These are phyloP conservation scores for Gillenia trifoliata DNA, from an alignment of 306 rosid species.

Conservation along the genomic window DNA sequence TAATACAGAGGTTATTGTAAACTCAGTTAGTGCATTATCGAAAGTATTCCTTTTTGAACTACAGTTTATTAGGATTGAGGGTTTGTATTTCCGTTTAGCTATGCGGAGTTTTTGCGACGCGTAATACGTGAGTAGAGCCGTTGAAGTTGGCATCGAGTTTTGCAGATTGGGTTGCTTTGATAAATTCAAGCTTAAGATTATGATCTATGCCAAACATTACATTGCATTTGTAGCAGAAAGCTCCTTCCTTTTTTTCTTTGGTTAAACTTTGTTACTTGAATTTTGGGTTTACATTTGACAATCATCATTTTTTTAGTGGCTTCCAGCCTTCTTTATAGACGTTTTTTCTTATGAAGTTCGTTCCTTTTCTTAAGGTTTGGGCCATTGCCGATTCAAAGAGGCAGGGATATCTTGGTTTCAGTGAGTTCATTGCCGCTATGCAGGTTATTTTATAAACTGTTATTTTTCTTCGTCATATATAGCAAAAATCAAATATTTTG, in stretches of 20 bases:
- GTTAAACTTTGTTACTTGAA: not conserved
- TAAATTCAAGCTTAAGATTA: not conserved
- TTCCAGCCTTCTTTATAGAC: not conserved
- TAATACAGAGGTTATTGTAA: not conserved
- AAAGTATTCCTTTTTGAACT: not conserved
- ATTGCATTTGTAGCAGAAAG: not conserved
- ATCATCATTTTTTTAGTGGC: not conserved
- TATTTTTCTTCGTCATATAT: not conserved
- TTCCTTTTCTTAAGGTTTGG: slow-evolving; percentile 59
- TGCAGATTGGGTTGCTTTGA: not conserved
- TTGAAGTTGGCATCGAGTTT: not conserved
- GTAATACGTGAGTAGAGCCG: too few species aligned
- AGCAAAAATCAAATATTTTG: not conserved
- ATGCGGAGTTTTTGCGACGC: not conserved
- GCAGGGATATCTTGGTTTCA: slow-evolving; percentile 86
- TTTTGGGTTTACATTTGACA: not conserved
- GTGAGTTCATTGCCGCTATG: slow-evolving; percentile 75
- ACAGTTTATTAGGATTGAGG: not conserved
- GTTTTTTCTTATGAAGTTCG: not conserved
- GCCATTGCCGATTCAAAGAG: slow-evolving; percentile 86
- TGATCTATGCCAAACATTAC: not conserved
- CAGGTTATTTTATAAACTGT: slow-evolving; percentile 36
- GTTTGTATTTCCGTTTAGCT: not conserved
- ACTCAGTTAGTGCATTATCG: not conserved
- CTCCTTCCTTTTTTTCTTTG: not conserved